Percentiles rank a stretch among this genome's conserved stretches.
These are phyloP conservation scores for Ustilago curta DNA, from an alignment of 1,284 basidiomycete species.

Conservation along the genomic window DNA sequence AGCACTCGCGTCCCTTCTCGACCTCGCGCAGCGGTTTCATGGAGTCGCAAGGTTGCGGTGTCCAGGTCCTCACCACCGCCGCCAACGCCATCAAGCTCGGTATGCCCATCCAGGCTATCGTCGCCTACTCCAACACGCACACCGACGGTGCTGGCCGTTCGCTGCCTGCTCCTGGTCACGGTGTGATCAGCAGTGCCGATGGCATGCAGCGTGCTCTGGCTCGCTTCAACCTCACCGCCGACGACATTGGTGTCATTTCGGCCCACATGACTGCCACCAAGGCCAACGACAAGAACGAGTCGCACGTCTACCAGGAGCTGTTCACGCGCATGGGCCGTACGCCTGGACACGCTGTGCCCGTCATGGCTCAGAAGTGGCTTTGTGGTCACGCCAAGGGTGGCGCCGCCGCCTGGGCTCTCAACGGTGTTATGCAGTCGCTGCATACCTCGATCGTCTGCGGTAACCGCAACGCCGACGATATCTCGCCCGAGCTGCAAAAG, in stretches of 20 bases:
- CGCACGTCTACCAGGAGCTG: conserved; percentile 93
- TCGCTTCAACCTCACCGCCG: conserved; percentile 92
- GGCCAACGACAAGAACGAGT: conserved; percentile 99
- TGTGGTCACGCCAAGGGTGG: conserved; percentile 67
- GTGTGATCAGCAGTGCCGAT: conserved; percentile 61
- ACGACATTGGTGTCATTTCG: conserved; percentile 84
- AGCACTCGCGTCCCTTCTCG: conserved; percentile 97
- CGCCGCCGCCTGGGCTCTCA: conserved; percentile 94
- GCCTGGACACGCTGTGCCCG: conserved; percentile 91
- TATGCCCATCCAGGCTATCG: conserved; percentile 88
- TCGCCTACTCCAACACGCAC: conserved; percentile 96
- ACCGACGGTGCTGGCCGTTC: conserved; percentile 93
- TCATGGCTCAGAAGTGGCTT: conserved; percentile 94
- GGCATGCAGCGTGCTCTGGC: conserved; percentile 94
- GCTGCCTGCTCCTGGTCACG: conserved; percentile 74
- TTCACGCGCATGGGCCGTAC: conserved; percentile 88
- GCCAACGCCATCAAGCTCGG: conserved; percentile 95
- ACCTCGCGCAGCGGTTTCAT: conserved; percentile 80
- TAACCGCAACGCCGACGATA: conserved; percentile 82
- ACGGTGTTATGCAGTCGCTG: conserved; percentile 89
- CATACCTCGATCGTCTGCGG: conserved; percentile 91
- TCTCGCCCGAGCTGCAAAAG: conserved; percentile 89
- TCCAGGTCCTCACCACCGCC: conserved; percentile 95
- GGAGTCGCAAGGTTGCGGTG: conserved; percentile 96
- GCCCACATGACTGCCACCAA: conserved; percentile 96